phyloP scores from a whole-genome alignment of 768 basidiomycete species.

The Hygrocybe punicea region DNA sequence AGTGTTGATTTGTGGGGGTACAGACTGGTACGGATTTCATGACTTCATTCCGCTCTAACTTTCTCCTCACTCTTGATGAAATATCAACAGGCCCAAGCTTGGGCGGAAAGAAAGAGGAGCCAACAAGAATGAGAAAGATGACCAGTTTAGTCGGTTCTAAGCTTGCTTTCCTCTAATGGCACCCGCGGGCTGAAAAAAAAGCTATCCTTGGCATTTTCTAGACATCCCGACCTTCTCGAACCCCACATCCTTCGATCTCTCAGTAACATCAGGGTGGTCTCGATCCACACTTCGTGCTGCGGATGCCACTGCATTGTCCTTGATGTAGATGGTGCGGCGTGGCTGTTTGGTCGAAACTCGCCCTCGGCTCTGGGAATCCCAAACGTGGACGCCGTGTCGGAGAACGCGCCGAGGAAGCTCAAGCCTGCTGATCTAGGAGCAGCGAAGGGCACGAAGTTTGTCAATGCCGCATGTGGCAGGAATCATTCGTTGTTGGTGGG shows the following conservation, averaged over 20 bases:
- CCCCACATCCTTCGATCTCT: conserved; percentile 89
- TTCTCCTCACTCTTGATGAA: conserved; percentile 4
- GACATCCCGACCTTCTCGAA: conserved; percentile 77
- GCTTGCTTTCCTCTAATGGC: neutral
- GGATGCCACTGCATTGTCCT: conserved; percentile 75
- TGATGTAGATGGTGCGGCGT: conserved; percentile 74
- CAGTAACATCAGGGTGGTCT: conserved; percentile 68
- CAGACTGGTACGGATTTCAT: conserved; percentile 66
- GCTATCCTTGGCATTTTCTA: conserved; percentile 17
- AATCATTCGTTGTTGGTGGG: conserved; percentile 82
- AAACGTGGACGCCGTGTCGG: conserved; percentile 59
- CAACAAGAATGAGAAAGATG: conserved; percentile 20
- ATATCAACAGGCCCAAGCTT: conserved; percentile 58
- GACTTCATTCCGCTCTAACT: conserved; percentile 1
- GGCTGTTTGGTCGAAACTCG: conserved; percentile 86
- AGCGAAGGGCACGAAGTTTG: conserved; percentile 54
- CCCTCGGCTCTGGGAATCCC: conserved; percentile 63
- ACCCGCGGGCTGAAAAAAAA: neutral
- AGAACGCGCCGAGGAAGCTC: conserved; percentile 67
- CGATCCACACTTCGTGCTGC: conserved; percentile 71
- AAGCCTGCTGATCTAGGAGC: conserved; percentile 62
- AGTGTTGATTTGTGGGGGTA: conserved; percentile 86
- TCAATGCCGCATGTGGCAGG: conserved; percentile 79
- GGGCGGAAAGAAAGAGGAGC: conserved; percentile 69
- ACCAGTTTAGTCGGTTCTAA: neutral